Evolutionary conservation across 1,284 basidiomycete genomes (phyloP), one percentile per base, ranked within the genome.

Genomic region (Tilletia indica): DNA sequence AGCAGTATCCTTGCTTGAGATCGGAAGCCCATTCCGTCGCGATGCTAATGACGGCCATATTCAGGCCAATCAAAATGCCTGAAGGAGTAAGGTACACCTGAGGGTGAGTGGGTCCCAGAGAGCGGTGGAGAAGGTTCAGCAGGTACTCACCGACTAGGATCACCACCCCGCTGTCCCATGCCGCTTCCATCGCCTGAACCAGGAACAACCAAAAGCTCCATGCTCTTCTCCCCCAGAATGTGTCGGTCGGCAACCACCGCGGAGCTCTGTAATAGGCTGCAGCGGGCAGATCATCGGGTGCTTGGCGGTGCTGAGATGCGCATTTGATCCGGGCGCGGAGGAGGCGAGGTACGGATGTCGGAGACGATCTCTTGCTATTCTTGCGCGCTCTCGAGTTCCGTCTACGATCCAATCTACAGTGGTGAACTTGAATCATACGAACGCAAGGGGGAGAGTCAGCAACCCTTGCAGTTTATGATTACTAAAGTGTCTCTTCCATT

Each of bases 1-100:
- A 89, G 85, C 97, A 99, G 83, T 97, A 96, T 0, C 97, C 97
- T 87, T 94, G 92, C 87, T 98, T 98, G 74, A 98, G 89, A 84
- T 99, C 95, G 0, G 94, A 95, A 9, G 98, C 89, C 97, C 97
- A 99, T 85, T 92, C 93, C n/a, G 94, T 97, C 72, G 94, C 87
- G 78, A 99, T 97, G 51, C 94, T 94, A 76, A 98, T 96, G 72
- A 99, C 85, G 1, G 94, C 97, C 48, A 95, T 94, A 78, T 94
- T 96, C 67, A 97, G 81, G 31, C 97, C 97, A 76, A 99, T 99
- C 74, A 90, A 36, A 14, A 49, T 19, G 48, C 49, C 21, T 38
- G 58, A 8, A n/a, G 67, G 68, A 25, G 49, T 54, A 63, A 51
- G 67, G 42, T 36, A 47, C 69, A 47, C 66, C 1, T 0, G 42